Conservation (phyloP, 108 stramenopile species). For the Nannochloropsis oceanica region DNA sequence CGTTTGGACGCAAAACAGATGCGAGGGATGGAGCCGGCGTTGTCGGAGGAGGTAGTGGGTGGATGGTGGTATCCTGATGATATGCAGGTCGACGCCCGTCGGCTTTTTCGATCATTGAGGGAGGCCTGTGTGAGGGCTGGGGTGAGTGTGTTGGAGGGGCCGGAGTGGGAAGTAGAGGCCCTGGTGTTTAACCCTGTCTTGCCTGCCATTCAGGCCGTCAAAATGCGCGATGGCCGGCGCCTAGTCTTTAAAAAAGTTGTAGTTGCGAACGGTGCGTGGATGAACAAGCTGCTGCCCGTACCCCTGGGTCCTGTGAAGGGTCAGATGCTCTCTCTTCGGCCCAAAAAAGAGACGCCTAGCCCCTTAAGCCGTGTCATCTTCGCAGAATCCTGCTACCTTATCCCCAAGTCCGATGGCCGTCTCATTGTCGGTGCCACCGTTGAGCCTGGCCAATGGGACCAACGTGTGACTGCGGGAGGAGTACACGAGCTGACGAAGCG, state of each 20-base stretch:
- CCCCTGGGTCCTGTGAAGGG: constrained; percentile 82
- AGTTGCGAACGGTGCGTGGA: constrained; percentile 80
- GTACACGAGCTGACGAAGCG: neutral
- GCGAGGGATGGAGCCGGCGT: constrained; percentile 59
- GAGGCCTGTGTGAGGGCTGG: constrained; percentile 58
- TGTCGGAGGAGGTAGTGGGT: constrained; percentile 58
- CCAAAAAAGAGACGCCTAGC: constrained; percentile 37
- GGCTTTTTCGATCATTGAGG: constrained; percentile 49
- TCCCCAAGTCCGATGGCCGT: constrained; percentile 80
- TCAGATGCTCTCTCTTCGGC: constrained; percentile 61
- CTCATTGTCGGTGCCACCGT: constrained; percentile 76
- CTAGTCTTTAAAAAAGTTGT: constrained; percentile 43
- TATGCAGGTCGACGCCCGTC: constrained; percentile 71
- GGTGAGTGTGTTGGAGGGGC: constrained; percentile 59
- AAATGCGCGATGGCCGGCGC: constrained; percentile 46
- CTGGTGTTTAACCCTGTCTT: constrained; percentile 7
- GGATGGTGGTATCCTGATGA: constrained; percentile 92
- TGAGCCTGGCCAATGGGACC: constrained; percentile 46
- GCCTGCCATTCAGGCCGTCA: constrained; percentile 16
- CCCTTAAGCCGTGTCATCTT: constrained; percentile 57
- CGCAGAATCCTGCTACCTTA: constrained; percentile 77
- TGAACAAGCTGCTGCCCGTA: constrained; percentile 68
- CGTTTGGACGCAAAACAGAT: constrained; percentile 70
- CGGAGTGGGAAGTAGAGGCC: constrained; percentile 9
- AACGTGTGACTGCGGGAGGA: neutral